Evolutionary conservation across 805 yeast species (phyloP).

Genomic region (Teunomyces aglyptinius): DNA sequence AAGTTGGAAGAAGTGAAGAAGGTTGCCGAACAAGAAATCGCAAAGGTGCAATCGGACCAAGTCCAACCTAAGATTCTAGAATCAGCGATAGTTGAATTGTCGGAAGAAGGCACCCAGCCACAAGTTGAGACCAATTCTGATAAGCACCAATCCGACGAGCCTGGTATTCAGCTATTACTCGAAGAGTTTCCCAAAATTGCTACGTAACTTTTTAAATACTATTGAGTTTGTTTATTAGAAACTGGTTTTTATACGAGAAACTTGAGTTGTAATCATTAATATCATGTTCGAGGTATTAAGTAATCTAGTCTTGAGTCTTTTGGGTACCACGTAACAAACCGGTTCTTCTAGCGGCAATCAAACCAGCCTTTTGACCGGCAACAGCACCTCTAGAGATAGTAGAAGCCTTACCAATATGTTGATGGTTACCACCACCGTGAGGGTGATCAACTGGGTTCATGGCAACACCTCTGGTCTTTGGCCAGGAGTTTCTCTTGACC

Average conservation of each 20-base stretch:
- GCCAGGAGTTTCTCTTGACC: conserved; percentile 99
- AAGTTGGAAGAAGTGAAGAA: conserved; percentile 2
- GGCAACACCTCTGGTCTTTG: conserved; percentile 99
- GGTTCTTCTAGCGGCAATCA: conserved; percentile 99
- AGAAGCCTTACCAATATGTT: conserved; percentile 99
- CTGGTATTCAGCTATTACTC: background rate
- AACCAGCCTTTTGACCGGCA: conserved; percentile 99
- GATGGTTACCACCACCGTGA: conserved; percentile 99
- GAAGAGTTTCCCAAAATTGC: conserved; percentile 2
- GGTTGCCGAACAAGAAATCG: background rate
- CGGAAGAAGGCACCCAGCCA: background rate
- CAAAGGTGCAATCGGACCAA: background rate
- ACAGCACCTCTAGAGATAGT: conserved; percentile 99
- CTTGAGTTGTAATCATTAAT: conserved; percentile 3
- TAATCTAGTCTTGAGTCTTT: conserved; percentile 68
- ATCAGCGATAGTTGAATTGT: background rate
- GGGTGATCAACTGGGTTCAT: conserved; percentile 99
- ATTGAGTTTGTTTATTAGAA: conserved; percentile 2
- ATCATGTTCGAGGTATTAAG: conserved; percentile 46
- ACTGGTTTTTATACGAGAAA: conserved; percentile 2
- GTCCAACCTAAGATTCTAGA: background rate
- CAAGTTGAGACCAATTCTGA: background rate
- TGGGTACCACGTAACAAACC: conserved; percentile 99
- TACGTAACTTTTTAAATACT: background rate
- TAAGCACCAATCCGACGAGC: background rate